Base-by-base conservation (phyloP, 2,329 filamentous ascomycete genomes). In the Ophidiomyces ophidiicola region DNA sequence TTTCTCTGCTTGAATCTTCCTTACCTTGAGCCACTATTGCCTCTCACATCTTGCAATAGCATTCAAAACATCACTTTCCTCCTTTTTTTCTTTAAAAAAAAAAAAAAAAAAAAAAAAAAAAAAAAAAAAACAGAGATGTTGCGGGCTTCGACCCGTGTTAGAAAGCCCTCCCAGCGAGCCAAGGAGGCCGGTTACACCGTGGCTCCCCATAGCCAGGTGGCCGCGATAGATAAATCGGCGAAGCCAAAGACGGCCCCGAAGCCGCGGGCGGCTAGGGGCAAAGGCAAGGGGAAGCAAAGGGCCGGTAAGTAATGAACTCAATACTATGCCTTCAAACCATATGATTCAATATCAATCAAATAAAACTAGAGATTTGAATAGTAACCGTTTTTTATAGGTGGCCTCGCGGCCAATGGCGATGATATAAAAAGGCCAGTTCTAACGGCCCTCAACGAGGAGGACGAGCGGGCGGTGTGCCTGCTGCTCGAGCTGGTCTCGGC, bases 101-200 rank as follows among this genome's bases (percentile, higher is more conserved):
- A n/a, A 25, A 29, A 12, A 45, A 44, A n/a, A n/a, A n/a, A 17
- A 12, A 35, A 26, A 25, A 6, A 25, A n/a, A 25, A 29, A 12
- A 45, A 44, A 17, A 12, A 35, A 26, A 25, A 6, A 25, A n/a
- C 15, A 29, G n/a, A 45, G 43, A 40, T 41, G 24, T 45, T 43
- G 15, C 50, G 53, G n/a, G 41, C 49, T 23, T 58, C 55, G 12
- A 46, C 40, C 11, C 53, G 55, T 4, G 28, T 50, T 20, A 52
- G 53, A 30, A 56, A 56, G 32, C 53, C 53, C 12, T 57, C 55
- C 3, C 43, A 44, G 14, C 52, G 53, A 20, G 54, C 56, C 5
- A 46, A 53, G 14, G 55, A 59, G 44, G 49, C 54, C 28, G 40
- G 42, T 26, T 32, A 39, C 23, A 41, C 34, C 37, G 7, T 20